phyloP scores from a whole-genome alignment of 2,329 filamentous ascomycete genomes.

The Xylaria sp. region DNA sequence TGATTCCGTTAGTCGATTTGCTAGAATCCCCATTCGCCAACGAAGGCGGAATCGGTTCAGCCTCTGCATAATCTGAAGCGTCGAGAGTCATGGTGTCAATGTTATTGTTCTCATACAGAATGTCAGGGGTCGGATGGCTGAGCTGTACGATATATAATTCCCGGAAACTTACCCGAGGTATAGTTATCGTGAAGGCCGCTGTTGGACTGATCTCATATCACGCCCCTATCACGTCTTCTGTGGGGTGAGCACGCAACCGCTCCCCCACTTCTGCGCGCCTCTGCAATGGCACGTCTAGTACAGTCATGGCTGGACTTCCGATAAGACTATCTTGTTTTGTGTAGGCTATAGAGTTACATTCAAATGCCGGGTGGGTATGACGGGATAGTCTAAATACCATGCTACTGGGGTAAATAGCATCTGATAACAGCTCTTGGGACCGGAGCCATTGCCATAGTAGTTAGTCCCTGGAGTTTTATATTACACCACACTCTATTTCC shows the following conservation, averaged over 20 bases:
- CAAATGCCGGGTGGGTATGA: no score
- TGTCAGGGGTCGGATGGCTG: not conserved
- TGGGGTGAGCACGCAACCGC: constrained; percentile 24
- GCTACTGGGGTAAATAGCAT: no score
- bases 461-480: not conserved
- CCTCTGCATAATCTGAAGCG: constrained; percentile 4
- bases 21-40: constrained; percentile 1
- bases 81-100: constrained; percentile 16
- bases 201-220: constrained; percentile 14
- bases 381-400: no score
- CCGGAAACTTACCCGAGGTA: constrained; percentile 3
- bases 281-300: constrained; percentile 23
- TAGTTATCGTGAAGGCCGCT: constrained; percentile 17
- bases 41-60: constrained; percentile 3
- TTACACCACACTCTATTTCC: not conserved
- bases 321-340: constrained; percentile 6
- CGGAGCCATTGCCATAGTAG: no score
- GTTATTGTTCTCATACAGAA: not conserved
- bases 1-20: constrained; percentile 13
- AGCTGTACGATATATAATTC: constrained; percentile 1
- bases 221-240: constrained; percentile 16
- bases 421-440: no score
- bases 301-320: constrained; percentile 9
- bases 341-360: not conserved
- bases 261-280: constrained; percentile 28